Base-by-base conservation (phyloP, 2,329 filamentous ascomycete genomes). In the Penicillium occitanis region DNA sequence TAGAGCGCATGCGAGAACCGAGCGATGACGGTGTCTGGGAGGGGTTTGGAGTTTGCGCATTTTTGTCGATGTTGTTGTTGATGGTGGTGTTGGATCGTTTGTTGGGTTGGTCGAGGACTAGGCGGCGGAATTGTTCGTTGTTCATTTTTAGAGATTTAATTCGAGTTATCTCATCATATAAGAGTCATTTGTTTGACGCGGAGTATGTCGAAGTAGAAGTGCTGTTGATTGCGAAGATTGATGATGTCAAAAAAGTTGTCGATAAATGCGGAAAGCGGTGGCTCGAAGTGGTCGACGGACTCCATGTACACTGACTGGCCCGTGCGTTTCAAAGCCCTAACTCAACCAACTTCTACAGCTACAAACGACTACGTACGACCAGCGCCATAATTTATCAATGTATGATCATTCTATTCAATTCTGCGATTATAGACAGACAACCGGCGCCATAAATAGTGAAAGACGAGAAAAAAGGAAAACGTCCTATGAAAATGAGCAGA, bases 91-190 rank as follows among this genome's bases (percentile, higher is more conserved):
- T 65, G 30, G 25, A 2, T 14, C 53, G 61, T 35, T 62, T 58
- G 33, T 51, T 33, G 1, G 84, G 78, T 3, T 81, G 84, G 70
- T 86, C 80, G 78, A 88, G 82, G 25, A 97, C 79, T 6, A 98
- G 85, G 69, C 90, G 90, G 64, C 95, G 90, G 74, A 99, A 99
- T 73, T 97, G 92, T 51, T 93, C 88, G 83, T 98, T 98, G 77
- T 98, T 96, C 95, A 99, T 98, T 67, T 30, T 72, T 46, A 61
- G 10, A 51, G 46, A 14, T 6, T 55, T 6, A 4, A 10, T 55
- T 55, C 19, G 14, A 33, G n/a, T 33, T 19, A 35, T 55, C 8
- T 55, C 51, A 55, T 55, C 6, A 10, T 55, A 8, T 33, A 33
- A 5, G 33, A 40, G 8, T 19, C 19, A 44, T n/a, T 44, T 4